phyloP scores from a whole-genome alignment of 352 stramenopile species.

The Phytophthora melonis region DNA sequence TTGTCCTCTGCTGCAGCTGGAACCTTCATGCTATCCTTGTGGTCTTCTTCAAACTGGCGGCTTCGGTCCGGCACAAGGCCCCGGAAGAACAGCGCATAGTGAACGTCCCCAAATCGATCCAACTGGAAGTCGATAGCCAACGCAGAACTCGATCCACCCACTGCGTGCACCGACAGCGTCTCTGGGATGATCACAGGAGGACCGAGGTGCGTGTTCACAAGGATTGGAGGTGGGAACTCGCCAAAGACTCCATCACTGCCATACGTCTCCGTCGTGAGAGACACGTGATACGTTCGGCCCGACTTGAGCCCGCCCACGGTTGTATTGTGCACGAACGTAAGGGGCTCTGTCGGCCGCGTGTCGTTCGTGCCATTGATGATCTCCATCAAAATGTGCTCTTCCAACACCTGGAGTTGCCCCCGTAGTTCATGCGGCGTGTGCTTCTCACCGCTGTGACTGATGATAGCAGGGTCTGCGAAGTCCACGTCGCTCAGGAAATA shows the following conservation, averaged over 20 bases:
- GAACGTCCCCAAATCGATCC: constrained; percentile 71
- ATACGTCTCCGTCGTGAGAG: constrained; percentile 77
- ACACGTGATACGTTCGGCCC: constrained; percentile 77
- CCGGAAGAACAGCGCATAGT: constrained; percentile 82
- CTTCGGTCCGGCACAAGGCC: constrained; percentile 53
- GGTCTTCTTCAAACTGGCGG: constrained; percentile 12
- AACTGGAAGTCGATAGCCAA: constrained; percentile 66
- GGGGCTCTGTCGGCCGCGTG: constrained; percentile 61
- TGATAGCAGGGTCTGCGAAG: constrained; percentile 74
- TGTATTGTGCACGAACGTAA: constrained; percentile 69
- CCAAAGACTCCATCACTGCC: constrained; percentile 74
- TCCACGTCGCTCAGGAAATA: constrained; percentile 83
- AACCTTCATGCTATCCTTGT: constrained; percentile 1
- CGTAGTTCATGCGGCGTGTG: constrained; percentile 55
- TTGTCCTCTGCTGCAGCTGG: neutral
- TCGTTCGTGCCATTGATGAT: constrained; percentile 83
- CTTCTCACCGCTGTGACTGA: constrained; percentile 30
- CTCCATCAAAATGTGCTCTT: constrained; percentile 64
- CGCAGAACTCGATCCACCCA: constrained; percentile 51
- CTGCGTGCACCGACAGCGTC: constrained; percentile 48
- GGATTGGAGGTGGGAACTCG: constrained; percentile 73
- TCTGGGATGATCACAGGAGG: constrained; percentile 51
- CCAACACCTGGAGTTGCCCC: constrained; percentile 51
- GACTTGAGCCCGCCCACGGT: constrained; percentile 53
- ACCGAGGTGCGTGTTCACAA: constrained; percentile 67